Conservation (phyloP, 2,329 filamentous ascomycete genomes). For the Polytolypa hystricis region DNA sequence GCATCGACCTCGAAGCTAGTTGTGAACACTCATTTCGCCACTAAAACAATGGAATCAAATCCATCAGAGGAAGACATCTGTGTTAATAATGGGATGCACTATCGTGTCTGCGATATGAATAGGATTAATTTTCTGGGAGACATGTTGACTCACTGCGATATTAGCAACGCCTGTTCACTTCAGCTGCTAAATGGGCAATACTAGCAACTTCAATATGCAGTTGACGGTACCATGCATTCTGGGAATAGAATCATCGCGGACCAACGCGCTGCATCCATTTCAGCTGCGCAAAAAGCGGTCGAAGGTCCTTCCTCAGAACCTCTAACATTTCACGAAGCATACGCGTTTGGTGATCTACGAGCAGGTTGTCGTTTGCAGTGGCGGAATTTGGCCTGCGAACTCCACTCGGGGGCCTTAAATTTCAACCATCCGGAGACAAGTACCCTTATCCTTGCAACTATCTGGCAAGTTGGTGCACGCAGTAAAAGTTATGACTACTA, state of each 20-base stretch:
- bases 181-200: conserved; percentile 8
- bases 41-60: not conserved
- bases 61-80: conserved; percentile 29
- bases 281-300: conserved; percentile 38
- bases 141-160: not conserved
- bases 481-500: not conserved
- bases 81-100: conserved; percentile 36
- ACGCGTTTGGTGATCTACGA: conserved; percentile 38
- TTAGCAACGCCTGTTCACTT: conserved; percentile 3
- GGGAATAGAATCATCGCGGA: conserved; percentile 44
- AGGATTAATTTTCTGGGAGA: conserved; percentile 6
- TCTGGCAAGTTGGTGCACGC: conserved; percentile 37
- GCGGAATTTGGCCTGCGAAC: conserved; percentile 43
- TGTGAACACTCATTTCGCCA: conserved; percentile 10
- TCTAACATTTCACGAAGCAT: conserved; percentile 46
- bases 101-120: conserved; percentile 26
- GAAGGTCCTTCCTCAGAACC: conserved; percentile 36
- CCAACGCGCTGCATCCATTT: too few species aligned
- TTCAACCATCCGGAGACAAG: conserved; percentile 40
- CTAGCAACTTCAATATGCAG: conserved; percentile 5
- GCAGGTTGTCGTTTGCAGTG: conserved; percentile 43
- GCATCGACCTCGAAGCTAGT: conserved; percentile 9
- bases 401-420: conserved; percentile 38
- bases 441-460: conserved; percentile 39
- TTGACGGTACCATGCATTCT: conserved; percentile 12